Percentiles rank a stretch among this genome's conserved stretches.
These are phyloP conservation scores for Cyberlindnera euphorbiiphila DNA, from an alignment of 805 yeast genomes.

Conservation along the genomic window DNA sequence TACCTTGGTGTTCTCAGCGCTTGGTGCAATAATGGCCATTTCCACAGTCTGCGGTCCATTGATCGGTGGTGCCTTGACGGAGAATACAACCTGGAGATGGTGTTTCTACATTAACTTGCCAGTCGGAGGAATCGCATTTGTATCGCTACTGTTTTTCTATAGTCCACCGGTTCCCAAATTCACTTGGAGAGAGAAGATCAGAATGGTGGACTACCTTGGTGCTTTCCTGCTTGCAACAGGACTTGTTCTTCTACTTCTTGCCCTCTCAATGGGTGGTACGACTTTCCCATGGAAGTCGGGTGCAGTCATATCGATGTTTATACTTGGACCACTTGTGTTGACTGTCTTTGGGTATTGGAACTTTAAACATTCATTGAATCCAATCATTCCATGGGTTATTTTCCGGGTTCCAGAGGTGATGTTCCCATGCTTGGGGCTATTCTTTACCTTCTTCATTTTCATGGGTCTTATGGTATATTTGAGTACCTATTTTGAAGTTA, in stretches of 20 bases:
- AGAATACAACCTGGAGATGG: slow-evolving; percentile 69
- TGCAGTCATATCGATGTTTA: slow-evolving; percentile 41
- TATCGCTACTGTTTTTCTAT: slow-evolving; percentile 35
- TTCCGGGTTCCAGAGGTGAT: not conserved
- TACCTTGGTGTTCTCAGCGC: slow-evolving; percentile 15
- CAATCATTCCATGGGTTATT: slow-evolving; percentile 24
- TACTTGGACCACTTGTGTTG: not conserved
- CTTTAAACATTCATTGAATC: slow-evolving; percentile 3
- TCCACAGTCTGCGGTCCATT: slow-evolving; percentile 60
- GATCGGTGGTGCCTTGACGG: slow-evolving; percentile 62
- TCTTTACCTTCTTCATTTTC: slow-evolving; percentile 7
- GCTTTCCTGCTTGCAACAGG: slow-evolving; percentile 38
- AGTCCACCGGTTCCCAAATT: slow-evolving; percentile 44
- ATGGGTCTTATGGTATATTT: slow-evolving; percentile 17
- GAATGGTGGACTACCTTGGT: slow-evolving; percentile 47
- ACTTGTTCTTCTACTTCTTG: slow-evolving; percentile 42
- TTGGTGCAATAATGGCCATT: slow-evolving; percentile 37
- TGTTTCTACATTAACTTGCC: slow-evolving; percentile 60
- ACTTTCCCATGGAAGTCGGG: slow-evolving; percentile 51
- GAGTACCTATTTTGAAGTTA: slow-evolving; percentile 20
- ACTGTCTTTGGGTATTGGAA: slow-evolving; percentile 3
- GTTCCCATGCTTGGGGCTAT: not conserved
- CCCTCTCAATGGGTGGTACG: slow-evolving; percentile 51
- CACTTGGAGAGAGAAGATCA: slow-evolving; percentile 34
- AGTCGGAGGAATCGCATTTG: slow-evolving; percentile 45